Evolutionary conservation across 192 early-diverging fungal species (phyloP), one percentile per base, ranked within the genome.

Genomic region (Coemansia umbellata): DNA sequence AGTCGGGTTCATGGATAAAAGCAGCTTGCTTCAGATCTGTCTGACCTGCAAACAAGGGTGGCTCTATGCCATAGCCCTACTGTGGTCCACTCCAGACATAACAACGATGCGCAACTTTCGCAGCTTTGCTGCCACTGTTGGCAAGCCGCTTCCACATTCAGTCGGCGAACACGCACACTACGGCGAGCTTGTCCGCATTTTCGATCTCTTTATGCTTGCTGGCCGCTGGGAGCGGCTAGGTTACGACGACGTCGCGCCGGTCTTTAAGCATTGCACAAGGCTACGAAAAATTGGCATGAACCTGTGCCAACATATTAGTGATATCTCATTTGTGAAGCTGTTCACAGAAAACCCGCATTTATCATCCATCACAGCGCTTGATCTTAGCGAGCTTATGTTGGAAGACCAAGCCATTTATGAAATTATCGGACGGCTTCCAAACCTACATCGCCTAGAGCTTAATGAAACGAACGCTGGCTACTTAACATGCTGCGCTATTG

Each of bases 181-280:
- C 15, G 65, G 65, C 24, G 31, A 33, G 18, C 37, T 68, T 11
- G 33, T 55, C n/a, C 32, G 48, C 17, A 28, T 13, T 8, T 36
- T 68, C 11, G 58, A 68, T 37, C 32, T 68, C 11, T 45, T 47
- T 4, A 60, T 68, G 65, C 41, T 68, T 6, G 40, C 27, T 14
- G 58, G 53, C 3, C 45, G 65, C 11, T 68, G 65, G 65, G 65
- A 68, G 17, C 48, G 28, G 19, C 26, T 68, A 9, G 31, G 47
- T 33, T 50, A 48, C 33, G 15, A 32, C 19, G 14, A 51, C 3
- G 24, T 68, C 9, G 21, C 47, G 14, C 45, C 31, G 2, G 21
- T 68, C 4, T 48, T 68, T 10, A n/a, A 35, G 5, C 5, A 9
- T 48, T 60, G 58, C 36, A 18, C 24, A 8, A 28, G 39, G 7